These are phyloP conservation scores for Leishmania guyanensis DNA, from an alignment of 208 protist genomes.

Conservation along the genomic window DNA sequence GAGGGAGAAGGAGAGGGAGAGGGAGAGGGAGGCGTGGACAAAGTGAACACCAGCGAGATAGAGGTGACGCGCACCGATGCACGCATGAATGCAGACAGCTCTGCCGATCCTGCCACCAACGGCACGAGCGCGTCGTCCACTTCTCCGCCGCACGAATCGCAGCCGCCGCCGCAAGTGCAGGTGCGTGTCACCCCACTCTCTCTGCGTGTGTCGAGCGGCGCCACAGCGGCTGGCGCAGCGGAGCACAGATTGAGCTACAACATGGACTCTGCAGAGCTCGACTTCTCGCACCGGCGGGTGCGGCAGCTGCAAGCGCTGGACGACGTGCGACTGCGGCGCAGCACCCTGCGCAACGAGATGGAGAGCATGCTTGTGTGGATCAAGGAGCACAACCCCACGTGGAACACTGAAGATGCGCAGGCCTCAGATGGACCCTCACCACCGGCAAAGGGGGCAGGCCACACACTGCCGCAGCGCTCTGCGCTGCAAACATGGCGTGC, in stretches of 20 bases:
- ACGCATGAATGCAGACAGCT: background rate
- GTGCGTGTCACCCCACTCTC: background rate
- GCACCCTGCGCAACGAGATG: conserved; percentile 68
- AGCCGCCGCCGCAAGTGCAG: background rate
- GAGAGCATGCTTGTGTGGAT: conserved; percentile 55
- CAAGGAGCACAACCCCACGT: conserved; percentile 44
- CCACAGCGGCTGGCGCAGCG: background rate
- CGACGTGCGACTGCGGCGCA: conserved; percentile 43
- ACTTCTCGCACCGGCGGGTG: conserved; percentile 34
- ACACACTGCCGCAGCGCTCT: background rate
- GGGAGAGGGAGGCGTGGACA: background rate
- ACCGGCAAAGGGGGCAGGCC: background rate
- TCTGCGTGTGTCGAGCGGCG: conserved; percentile 1
- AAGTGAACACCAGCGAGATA: background rate
- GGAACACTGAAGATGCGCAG: conserved; percentile 20
- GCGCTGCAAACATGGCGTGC: conserved; percentile 30
- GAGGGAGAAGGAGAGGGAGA: background rate
- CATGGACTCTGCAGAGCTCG: conserved; percentile 38
- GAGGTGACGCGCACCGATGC: background rate
- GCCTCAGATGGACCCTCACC: background rate
- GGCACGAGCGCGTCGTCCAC: background rate
- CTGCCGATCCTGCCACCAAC: background rate
- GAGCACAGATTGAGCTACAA: conserved; percentile 27
- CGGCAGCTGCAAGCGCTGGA: conserved; percentile 51
- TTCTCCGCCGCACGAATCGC: background rate